phyloP scores from a whole-genome alignment of 306 rosid species.

The Pyrus pyrifolia region DNA sequence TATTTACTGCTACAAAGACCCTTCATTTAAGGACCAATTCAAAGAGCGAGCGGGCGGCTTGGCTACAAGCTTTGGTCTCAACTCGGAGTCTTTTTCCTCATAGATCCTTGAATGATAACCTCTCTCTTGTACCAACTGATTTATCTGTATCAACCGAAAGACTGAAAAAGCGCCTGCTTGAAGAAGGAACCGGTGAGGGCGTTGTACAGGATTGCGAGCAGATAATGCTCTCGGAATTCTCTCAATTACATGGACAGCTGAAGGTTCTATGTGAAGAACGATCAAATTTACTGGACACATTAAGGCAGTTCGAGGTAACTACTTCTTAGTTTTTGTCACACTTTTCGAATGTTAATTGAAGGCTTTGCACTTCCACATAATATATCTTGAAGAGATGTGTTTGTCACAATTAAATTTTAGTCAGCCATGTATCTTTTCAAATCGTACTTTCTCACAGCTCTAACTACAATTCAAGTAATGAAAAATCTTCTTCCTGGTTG shows the following conservation, averaged over 20 bases:
- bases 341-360: background rate
- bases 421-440: background rate
- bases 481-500: background rate
- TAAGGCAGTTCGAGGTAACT: conserved; percentile 86
- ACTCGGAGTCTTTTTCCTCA: conserved; percentile 60
- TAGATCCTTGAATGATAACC: conserved; percentile 32
- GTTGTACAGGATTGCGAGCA: conserved; percentile 78
- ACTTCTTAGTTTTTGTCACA: background rate
- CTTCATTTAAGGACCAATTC: conserved; percentile 89
- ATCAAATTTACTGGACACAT: conserved; percentile 67
- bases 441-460: background rate
- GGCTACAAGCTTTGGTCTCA: conserved; percentile 84
- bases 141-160: conserved; percentile 63
- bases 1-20: conserved; percentile 90
- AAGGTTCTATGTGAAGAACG: conserved; percentile 61
- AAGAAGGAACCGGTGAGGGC: conserved; percentile 63
- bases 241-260: conserved; percentile 58
- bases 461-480: background rate
- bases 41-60: conserved; percentile 72
- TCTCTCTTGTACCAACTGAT: conserved; percentile 52
- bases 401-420: background rate
- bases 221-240: conserved; percentile 82
- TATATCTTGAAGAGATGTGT: background rate
- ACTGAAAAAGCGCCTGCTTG: conserved; percentile 64
- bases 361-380: background rate